These are phyloP conservation scores for Chalara sp. DNA, from an alignment of 2,329 filamentous ascomycete species.

Conservation along the genomic window DNA sequence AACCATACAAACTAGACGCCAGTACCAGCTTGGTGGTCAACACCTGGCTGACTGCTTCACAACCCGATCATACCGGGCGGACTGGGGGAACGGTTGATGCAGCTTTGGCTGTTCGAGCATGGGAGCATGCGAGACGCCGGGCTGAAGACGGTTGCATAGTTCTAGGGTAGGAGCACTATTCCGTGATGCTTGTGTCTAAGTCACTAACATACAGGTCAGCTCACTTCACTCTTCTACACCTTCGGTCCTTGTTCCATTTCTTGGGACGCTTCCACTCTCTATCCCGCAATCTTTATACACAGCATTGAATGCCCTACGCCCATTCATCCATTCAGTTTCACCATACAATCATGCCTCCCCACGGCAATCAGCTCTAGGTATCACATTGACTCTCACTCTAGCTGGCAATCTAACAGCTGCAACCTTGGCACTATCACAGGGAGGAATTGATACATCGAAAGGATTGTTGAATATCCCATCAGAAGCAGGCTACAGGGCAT, in stretches of 20 bases:
- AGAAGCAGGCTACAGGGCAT: slow-evolving; percentile 79
- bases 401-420: slow-evolving; percentile 72
- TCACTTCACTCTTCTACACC: slow-evolving; percentile 86
- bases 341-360: slow-evolving; percentile 82
- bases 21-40: slow-evolving; percentile 91
- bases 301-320: slow-evolving; percentile 72
- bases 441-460: slow-evolving; percentile 76
- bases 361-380: slow-evolving; percentile 72
- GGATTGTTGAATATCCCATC: slow-evolving; percentile 76
- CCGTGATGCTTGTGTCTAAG: not conserved
- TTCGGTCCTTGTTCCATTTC: slow-evolving; percentile 74
- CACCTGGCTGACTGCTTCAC: slow-evolving; percentile 82
- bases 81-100: slow-evolving; percentile 74
- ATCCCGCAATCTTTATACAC: slow-evolving; percentile 71
- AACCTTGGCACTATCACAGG: slow-evolving; percentile 71
- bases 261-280: slow-evolving; percentile 71
- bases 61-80: slow-evolving; percentile 60
- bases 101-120: slow-evolving; percentile 72
- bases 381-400: slow-evolving; percentile 76
- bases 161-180: slow-evolving; percentile 57
- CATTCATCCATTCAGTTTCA: slow-evolving; percentile 82
- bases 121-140: slow-evolving; percentile 91
- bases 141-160: slow-evolving; percentile 94
- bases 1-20: slow-evolving; percentile 82
- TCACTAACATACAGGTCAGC: slow-evolving; percentile 36